Base-by-base conservation (phyloP, 2,329 filamentous ascomycete genomes). In the Sporothrix brasiliensis region DNA sequence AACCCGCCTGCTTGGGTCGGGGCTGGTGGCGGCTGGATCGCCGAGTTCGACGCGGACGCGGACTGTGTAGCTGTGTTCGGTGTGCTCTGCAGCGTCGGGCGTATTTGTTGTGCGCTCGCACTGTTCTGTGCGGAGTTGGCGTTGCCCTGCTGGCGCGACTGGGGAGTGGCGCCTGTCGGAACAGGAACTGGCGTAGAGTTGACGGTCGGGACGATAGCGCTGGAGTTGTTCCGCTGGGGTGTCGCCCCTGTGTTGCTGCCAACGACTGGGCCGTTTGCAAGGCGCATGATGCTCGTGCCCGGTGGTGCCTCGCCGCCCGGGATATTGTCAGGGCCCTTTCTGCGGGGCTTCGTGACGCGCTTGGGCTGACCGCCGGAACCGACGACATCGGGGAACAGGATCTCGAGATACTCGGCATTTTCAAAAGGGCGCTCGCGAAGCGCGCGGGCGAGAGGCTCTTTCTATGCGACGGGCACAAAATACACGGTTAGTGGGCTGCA, bases 321-420 rank as follows among this genome's bases (percentile, higher is more conserved):
- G 53, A 83, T 78, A 10, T 79, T 81, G 49, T 87, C 85, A 24
- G 81, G 79, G 39, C 83, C 82, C 73, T 81, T 83, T 13, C 85
- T 79, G 71, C 85, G 80, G 11, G 85, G 83, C 76, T 85, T 87
- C 79, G 86, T 87, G 73, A 88, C 82, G 41, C 86, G 83, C 76
- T 88, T 88, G 0, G 86, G 86, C 0, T 86, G 86, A 68, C 86
- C 86, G 27, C 86, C 85, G 1, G 86, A 87, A 13, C 86, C 86
- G 56, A 88, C 81, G 10, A 88, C 86, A 70, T 88, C 86, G 41
- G 86, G 85, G 71, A 88, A 88, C 11, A 88, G 79, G 27, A 88
- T 82, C 75, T 88, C 86, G 83, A 88, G 87, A 76, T 81, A 88
- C 50, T 87, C 83, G 75, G 88, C 86, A 75, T 88, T 85, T 27